A percentile compares a stretch with the other conserved stretches of the same genome.
Conservation (phyloP, 352 stramenopile genomes). For the Phytophthora podocarpi region DNA sequence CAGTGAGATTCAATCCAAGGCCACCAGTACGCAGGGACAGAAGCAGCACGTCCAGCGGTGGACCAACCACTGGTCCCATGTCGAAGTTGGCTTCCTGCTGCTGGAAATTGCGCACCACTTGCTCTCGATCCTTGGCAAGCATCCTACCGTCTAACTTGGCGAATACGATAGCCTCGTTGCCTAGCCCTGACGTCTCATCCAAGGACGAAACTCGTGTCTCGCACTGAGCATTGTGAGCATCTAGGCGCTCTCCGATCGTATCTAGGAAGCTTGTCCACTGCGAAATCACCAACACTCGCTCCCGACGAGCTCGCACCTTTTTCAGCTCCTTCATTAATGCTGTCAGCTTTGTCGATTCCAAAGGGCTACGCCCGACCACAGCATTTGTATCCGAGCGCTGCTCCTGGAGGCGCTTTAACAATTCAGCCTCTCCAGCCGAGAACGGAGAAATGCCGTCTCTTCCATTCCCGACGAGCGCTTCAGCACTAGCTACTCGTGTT, state of each 20-base stretch:
- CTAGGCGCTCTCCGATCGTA: conserved; percentile 61
- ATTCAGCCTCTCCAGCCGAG: conserved; percentile 27
- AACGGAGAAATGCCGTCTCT: conserved; percentile 35
- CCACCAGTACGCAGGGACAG: conserved; percentile 89
- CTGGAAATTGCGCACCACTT: conserved; percentile 67
- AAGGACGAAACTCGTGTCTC: conserved; percentile 25
- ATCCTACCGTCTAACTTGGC: conserved; percentile 70
- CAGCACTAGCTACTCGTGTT: conserved; percentile 25
- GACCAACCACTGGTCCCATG: conserved; percentile 10
- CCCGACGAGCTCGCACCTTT: conserved; percentile 45
- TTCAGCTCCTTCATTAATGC: conserved; percentile 60
- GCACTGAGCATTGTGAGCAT: conserved; percentile 35
- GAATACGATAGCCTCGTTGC: conserved; percentile 39
- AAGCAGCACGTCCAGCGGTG: conserved; percentile 80
- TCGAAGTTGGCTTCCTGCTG: conserved; percentile 36
- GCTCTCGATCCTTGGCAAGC: conserved; percentile 59
- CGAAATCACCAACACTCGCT: conserved; percentile 84
- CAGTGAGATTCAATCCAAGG: conserved; percentile 92
- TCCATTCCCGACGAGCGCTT: conserved; percentile 17
- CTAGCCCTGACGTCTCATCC: conserved; percentile 3
- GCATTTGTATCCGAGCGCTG: conserved; percentile 9
- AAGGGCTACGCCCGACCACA: conserved; percentile 5
- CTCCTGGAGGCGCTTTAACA: conserved; percentile 44
- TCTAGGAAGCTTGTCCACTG: conserved; percentile 90
- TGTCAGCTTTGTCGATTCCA: conserved; percentile 68